These are phyloP conservation scores for Capronia americana DNA, from an alignment of 2,329 filamentous ascomycete genomes.

Conservation along the genomic window DNA sequence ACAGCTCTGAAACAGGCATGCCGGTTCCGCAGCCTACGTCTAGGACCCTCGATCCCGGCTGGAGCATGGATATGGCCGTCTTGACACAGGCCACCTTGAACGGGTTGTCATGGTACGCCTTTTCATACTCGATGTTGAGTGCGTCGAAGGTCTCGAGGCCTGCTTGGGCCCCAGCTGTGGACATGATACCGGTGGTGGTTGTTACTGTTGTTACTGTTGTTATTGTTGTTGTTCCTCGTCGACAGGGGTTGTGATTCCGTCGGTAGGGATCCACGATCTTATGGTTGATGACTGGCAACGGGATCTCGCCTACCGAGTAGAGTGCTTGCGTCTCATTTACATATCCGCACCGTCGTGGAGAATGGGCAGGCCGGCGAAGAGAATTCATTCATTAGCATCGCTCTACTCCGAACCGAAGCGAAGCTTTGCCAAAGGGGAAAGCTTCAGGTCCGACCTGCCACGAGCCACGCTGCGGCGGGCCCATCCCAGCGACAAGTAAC, in stretches of 20 bases:
- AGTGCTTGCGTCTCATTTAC: background rate
- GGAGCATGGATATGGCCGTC: constrained; percentile 33
- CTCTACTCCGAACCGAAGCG: background rate
- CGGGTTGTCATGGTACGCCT: constrained; percentile 42
- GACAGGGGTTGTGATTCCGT: background rate
- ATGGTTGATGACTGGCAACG: background rate
- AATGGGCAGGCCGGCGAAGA: too few species aligned
- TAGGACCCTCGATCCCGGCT: constrained; percentile 35
- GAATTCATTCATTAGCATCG: background rate
- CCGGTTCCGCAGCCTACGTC: constrained; percentile 47
- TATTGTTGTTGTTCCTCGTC: background rate
- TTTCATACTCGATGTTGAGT: constrained; percentile 43
- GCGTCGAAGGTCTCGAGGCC: constrained; percentile 39
- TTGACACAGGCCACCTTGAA: constrained; percentile 40
- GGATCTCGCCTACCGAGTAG: background rate
- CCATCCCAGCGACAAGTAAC: background rate
- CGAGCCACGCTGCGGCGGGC: background rate
- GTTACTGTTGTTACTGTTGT: background rate
- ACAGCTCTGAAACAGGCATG: constrained; percentile 41
- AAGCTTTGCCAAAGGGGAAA: background rate
- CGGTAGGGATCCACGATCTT: background rate
- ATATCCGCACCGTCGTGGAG: background rate
- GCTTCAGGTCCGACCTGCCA: background rate
- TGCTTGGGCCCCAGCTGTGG: constrained; percentile 34
- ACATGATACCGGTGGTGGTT: constrained; percentile 25